These are phyloP conservation scores for Osmozyma mogii DNA, from an alignment of 805 yeast genomes.

Conservation along the genomic window DNA sequence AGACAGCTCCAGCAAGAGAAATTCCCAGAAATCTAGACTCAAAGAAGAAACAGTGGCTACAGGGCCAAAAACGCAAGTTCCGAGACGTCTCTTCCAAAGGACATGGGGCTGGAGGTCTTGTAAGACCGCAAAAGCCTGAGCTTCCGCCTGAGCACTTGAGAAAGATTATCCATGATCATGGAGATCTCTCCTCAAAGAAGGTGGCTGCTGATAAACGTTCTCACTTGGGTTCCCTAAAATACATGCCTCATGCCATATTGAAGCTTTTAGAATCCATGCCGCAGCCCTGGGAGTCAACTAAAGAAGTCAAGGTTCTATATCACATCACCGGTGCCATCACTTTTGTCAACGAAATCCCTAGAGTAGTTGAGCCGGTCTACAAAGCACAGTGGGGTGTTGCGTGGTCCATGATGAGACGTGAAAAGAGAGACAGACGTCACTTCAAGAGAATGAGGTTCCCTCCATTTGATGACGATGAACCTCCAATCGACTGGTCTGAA, in stretches of 20 bases:
- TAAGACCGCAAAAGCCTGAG: conserved; percentile 58
- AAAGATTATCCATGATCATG: conserved; percentile 74
- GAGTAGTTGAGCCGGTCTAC: conserved; percentile 88
- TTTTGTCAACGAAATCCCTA: conserved; percentile 84
- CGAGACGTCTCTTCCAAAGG: conserved; percentile 18
- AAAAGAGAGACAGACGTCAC: conserved; percentile 82
- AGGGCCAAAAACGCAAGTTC: conserved; percentile 52
- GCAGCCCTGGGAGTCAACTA: conserved; percentile 91
- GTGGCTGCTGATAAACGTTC: conserved; percentile 81
- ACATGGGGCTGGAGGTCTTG: conserved; percentile 34
- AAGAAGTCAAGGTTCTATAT: conserved; percentile 81
- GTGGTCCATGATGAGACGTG: conserved; percentile 92
- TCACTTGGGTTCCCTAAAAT: conserved; percentile 84
- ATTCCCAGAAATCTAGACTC: not conserved
- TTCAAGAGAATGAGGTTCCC: conserved; percentile 92
- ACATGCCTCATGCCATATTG: conserved; percentile 90
- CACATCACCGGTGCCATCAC: conserved; percentile 93
- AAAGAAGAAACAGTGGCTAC: conserved; percentile 51
- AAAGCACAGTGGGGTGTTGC: conserved; percentile 92
- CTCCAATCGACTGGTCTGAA: conserved; percentile 78
- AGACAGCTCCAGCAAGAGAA: conserved; percentile 8
- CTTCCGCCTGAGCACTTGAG: conserved; percentile 94
- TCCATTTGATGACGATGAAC: conserved; percentile 96
- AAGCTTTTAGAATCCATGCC: conserved; percentile 95
- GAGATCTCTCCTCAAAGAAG: conserved; percentile 72